These are phyloP conservation scores for Eruca vesicaria DNA, from an alignment of 441 rosid genomes.

Conservation along the genomic window DNA sequence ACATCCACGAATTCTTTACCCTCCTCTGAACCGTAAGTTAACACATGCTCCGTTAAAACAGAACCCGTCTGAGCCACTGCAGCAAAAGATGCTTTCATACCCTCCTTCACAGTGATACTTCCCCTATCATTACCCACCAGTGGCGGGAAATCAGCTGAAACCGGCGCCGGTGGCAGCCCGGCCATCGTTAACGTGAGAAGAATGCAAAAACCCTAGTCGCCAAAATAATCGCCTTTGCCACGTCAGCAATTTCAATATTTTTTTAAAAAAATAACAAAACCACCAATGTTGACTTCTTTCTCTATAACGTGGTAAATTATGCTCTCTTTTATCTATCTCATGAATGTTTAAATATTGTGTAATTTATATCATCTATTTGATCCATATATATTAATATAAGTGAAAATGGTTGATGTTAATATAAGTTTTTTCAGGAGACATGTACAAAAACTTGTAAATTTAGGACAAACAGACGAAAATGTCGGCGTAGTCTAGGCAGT, in stretches of 20 bases:
- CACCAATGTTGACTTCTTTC: no score
- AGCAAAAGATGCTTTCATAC: neutral
- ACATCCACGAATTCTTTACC: neutral
- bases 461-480: constrained; percentile 13
- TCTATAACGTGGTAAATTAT: neutral
- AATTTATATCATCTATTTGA: neutral
- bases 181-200: no score
- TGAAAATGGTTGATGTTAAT: neutral
- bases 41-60: neutral
- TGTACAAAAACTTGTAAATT: constrained; percentile 8
- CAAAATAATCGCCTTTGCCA: no score
- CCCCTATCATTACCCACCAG: neutral
- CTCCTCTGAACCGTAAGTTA: neutral
- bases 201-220: no score
- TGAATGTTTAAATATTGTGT: neutral
- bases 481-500: neutral
- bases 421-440: neutral
- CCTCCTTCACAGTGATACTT: neutral
- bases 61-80: neutral
- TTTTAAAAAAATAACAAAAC: no score
- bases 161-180: neutral
- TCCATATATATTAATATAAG: neutral
- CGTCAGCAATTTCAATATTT: no score
- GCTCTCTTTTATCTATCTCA: neutral
- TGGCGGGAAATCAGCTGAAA: neutral